phyloP scores from a whole-genome alignment of 1,139 yeast genomes.

The Protomyces pachydermus region DNA sequence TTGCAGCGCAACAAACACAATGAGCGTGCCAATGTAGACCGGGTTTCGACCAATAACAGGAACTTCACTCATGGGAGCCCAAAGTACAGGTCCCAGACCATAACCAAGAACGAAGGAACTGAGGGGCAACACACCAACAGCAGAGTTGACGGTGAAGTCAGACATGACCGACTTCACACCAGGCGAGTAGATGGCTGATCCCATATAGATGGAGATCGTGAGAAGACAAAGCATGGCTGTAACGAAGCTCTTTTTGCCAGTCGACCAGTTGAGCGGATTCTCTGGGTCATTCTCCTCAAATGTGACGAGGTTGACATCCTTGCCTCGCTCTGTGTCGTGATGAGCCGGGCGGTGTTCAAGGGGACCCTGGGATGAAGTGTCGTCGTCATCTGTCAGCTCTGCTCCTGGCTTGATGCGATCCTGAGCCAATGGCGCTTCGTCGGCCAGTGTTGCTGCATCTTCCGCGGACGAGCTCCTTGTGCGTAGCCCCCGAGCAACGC shows the following conservation, averaged over 20 bases:
- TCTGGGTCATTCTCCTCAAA: slow-evolving; percentile 57
- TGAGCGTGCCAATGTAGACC: slow-evolving; percentile 47
- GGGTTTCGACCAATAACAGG: slow-evolving; percentile 55
- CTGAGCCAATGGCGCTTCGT: background rate
- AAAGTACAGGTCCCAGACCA: slow-evolving; percentile 59
- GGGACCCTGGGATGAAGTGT: background rate
- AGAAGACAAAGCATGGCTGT: slow-evolving; percentile 24
- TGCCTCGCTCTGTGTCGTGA: slow-evolving; percentile 19
- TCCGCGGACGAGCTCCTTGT: background rate
- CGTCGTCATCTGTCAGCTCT: background rate
- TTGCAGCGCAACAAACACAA: slow-evolving; percentile 50
- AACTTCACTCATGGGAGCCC: slow-evolving; percentile 64
- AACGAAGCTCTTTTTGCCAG: slow-evolving; percentile 40
- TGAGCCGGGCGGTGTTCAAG: background rate
- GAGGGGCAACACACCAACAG: slow-evolving; percentile 65
- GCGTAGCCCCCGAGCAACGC: background rate
- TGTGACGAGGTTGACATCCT: slow-evolving; percentile 33
- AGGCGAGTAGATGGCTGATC: slow-evolving; percentile 57
- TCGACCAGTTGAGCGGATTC: slow-evolving; percentile 56
- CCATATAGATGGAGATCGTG: slow-evolving; percentile 38
- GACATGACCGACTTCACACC: slow-evolving; percentile 46
- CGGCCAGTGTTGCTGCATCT: slow-evolving; percentile 2
- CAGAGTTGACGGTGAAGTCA: slow-evolving; percentile 67
- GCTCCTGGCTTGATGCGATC: background rate
- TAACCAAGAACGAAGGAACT: slow-evolving; percentile 62